Evolutionary conservation across 1,284 basidiomycete genomes (phyloP).

Genomic region (Cutaneotrichosporon arboriforme): DNA sequence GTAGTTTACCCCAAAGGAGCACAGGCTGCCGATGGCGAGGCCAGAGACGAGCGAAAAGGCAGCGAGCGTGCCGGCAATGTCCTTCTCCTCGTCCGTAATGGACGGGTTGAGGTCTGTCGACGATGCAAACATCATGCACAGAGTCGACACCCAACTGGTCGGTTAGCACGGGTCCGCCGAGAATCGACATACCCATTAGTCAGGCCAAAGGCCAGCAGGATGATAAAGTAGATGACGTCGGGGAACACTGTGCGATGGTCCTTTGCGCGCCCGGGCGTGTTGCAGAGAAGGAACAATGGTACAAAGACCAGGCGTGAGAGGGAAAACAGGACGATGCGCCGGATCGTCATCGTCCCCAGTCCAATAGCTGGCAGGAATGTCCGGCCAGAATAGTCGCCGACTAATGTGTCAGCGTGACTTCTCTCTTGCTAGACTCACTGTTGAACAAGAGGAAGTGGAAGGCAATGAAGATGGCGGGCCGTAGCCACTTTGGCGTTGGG

Average conservation of each 20-base stretch:
- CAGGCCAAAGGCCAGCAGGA: conserved; percentile 66
- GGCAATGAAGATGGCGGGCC: conserved; percentile 45
- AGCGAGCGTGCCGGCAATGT: conserved; percentile 72
- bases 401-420: conserved; percentile 50
- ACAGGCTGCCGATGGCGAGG: conserved; percentile 64
- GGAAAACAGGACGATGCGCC: conserved; percentile 50
- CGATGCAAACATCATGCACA: conserved; percentile 46
- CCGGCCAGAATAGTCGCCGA: conserved; percentile 72
- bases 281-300: conserved; percentile 77
- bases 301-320: conserved; percentile 67
- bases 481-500: conserved; percentile 32
- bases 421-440: too few relatives aligned
- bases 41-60: conserved; percentile 74
- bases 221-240: conserved; percentile 66
- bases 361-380: conserved; percentile 64
- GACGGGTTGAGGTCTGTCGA: conserved; percentile 42
- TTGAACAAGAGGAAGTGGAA: conserved; percentile 49
- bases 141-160: conserved; percentile 34
- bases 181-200: conserved; percentile 62
- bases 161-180: conserved; percentile 12
- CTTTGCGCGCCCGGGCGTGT: conserved; percentile 44
- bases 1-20: conserved; percentile 65
- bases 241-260: conserved; percentile 57
- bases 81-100: conserved; percentile 60
- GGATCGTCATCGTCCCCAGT: conserved; percentile 8